phyloP scores from a whole-genome alignment of 2,329 filamentous ascomycete genomes.

The Phoma sp. region DNA sequence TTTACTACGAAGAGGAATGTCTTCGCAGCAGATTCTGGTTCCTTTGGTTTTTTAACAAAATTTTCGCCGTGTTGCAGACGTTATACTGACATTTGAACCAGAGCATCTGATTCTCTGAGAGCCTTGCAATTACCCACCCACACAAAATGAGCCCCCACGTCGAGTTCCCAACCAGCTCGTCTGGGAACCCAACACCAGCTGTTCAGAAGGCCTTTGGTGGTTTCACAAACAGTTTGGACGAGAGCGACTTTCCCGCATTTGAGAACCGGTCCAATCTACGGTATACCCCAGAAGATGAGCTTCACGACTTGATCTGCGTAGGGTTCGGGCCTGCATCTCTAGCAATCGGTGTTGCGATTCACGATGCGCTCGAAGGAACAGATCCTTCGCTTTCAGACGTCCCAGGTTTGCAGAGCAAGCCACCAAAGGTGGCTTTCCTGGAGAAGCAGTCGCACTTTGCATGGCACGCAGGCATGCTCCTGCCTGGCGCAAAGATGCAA shows the following conservation, averaged over 20 bases:
- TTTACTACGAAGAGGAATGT: not conserved
- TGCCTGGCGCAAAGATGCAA: constrained; percentile 94
- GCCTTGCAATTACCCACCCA: not conserved
- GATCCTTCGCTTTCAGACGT: constrained; percentile 41
- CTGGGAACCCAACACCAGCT: constrained; percentile 28
- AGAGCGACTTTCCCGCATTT: constrained; percentile 35
- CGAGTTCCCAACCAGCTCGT: constrained; percentile 29
- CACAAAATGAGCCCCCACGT: constrained; percentile 47
- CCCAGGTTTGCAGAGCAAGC: constrained; percentile 45
- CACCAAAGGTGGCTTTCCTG: constrained; percentile 81
- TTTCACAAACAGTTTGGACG: constrained; percentile 37
- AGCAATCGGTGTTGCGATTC: constrained; percentile 85
- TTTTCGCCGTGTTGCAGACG: not conserved
- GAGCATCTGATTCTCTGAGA: not conserved
- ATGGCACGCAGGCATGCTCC: constrained; percentile 95
- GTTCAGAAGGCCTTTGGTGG: constrained; percentile 39
- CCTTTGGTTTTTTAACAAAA: not conserved
- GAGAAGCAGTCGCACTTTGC: constrained; percentile 85
- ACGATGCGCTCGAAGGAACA: constrained; percentile 68
- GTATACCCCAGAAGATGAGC: constrained; percentile 65
- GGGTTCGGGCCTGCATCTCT: constrained; percentile 93
- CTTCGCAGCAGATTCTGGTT: not conserved
- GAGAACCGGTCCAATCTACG: constrained; percentile 57
- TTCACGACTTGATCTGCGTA: constrained; percentile 87
- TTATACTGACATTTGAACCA: constrained; percentile 4